phyloP scores from a whole-genome alignment of 768 basidiomycete genomes.

The Boletus sp. region DNA sequence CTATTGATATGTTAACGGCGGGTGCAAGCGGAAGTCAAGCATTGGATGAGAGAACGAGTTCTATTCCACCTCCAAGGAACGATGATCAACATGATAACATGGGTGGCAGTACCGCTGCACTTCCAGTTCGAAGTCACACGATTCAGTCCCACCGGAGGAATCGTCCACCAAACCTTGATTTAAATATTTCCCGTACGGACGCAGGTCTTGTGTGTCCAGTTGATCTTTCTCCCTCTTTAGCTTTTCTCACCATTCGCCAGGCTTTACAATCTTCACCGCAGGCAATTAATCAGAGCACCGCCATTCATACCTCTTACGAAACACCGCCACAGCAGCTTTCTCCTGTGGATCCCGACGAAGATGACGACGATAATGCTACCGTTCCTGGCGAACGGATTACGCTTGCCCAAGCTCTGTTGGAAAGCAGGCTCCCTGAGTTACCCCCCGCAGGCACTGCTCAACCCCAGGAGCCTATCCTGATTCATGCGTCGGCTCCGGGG shows the following conservation, averaged over 20 bases:
- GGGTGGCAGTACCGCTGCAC: constrained; percentile 14
- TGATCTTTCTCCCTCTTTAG: constrained; percentile 59
- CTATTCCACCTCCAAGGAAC: constrained; percentile 32
- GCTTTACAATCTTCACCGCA: constrained; percentile 51
- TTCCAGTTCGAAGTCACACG: constrained; percentile 31
- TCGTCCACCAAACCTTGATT: constrained; percentile 68
- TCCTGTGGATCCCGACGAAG: constrained; percentile 50
- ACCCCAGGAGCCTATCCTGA: constrained; percentile 66
- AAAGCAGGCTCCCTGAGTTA: constrained; percentile 73
- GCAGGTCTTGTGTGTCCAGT: constrained; percentile 34
- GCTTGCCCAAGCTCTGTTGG: constrained; percentile 68
- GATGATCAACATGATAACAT: constrained; percentile 21
- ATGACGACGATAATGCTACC: constrained; percentile 44
- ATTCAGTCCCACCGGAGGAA: constrained; percentile 40
- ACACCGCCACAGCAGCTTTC: constrained; percentile 36
- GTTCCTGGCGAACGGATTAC: constrained; percentile 59
- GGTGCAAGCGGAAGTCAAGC: constrained; percentile 79
- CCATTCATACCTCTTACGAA: constrained; percentile 19
- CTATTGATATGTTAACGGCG: constrained; percentile 77
- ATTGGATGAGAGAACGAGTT: constrained; percentile 79
- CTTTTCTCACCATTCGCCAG: constrained; percentile 63
- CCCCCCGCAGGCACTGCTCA: constrained; percentile 66
- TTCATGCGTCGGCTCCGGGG: constrained; percentile 43
- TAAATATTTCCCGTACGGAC: constrained; percentile 41
- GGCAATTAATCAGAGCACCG: constrained; percentile 20